Base-by-base conservation (phyloP, 805 yeast species). In the Myxozyma melibiosi region DNA sequence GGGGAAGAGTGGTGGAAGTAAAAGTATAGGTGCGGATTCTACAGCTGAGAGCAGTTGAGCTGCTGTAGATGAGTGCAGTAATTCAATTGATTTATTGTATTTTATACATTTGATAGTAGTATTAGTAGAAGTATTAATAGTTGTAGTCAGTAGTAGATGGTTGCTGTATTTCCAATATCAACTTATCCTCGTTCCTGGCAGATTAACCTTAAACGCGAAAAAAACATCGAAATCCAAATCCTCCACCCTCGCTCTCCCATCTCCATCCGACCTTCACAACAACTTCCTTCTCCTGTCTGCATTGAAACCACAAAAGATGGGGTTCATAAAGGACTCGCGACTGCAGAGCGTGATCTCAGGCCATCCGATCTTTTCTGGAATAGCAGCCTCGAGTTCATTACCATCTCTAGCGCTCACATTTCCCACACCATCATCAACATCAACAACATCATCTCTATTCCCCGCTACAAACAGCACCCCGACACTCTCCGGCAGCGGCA, bases 351-450 rank as follows among this genome's bases (percentile, higher is more conserved):
- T 38, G 4, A 37, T 57, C n/a, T 28, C 58, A 8, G 45, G 44
- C 27, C 62, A 57, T 39, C 58, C 62, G 33, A 49, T 57, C 11
- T 57, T 57, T 35, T 18, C 55, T 4, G 51, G 38, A 24, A 11
- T 45, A 14, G 37, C 20, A 28, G 28, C 33, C 8, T 22, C 14
- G 22, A 16, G 24, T 35, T 37, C 27, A 18, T 11, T 27, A n/a
- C 42, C 7, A 20, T 45, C 34, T 39, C 4, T 13, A 7, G 20
- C n/a, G 20, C 39, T 35, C n/a, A 24, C 14, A 22, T 7, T 18
- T 2, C 37, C 43, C 6, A 24, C 24, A 13, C 37, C 18, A 11
- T 28, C 24, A 16, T 13, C 51, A 18, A 11, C 31, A 20, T 24
- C 9, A 20, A 9, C 30, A 3, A 0, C 33, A 22, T 34, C 34